Base-by-base conservation (phyloP, 2,329 filamentous ascomycete species). In the Colletotrichum trifolii region DNA sequence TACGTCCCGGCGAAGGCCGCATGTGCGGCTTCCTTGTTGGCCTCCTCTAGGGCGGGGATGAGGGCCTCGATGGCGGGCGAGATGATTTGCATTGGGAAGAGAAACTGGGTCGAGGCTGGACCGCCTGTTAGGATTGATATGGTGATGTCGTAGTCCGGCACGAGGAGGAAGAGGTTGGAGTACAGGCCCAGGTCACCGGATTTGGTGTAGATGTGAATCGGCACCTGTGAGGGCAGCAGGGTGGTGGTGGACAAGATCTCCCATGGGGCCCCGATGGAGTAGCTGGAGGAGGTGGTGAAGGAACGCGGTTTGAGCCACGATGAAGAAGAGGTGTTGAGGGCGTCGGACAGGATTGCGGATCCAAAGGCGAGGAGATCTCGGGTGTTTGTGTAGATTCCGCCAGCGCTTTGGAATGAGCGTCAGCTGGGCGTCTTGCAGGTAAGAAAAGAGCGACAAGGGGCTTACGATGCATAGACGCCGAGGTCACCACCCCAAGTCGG, bases 221-320 rank as follows among this genome's bases (percentile, higher is more conserved):
- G 68, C 10, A 73, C 72, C 52, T 69, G 70, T 50, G 73, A 70
- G 15, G 69, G 70, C 6, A 74, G 75, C 40, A 73, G 69, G 2
- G 70, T 76, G 7, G 68, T 70, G 6, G 75, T 73, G 36, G 75
- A 74, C 8, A 71, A 59, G 54, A 77, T 76, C 54, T 77, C 75
- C 75, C 75, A 77, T 2, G 73, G 75, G 3, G 71, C 74, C 17
- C 77, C 77, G n/a, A 79, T 66, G 3, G 75, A 77, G 55, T 76
- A 74, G 4, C 74, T 76, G 55, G 72, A 71, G 2, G 74, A 76
- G 1, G 76, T 77, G 4, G 80, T 82, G 69, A 76, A 75, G n/a
- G 73, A 69, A 4, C 71, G 71, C 3, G 78, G 82, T 66, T 83
- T 82, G 66, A 85, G 74, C 82, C 82, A 85, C n/a, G 73, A 71